Base-by-base conservation (phyloP, 768 basidiomycete genomes). In the Tephrocybe rancida region DNA sequence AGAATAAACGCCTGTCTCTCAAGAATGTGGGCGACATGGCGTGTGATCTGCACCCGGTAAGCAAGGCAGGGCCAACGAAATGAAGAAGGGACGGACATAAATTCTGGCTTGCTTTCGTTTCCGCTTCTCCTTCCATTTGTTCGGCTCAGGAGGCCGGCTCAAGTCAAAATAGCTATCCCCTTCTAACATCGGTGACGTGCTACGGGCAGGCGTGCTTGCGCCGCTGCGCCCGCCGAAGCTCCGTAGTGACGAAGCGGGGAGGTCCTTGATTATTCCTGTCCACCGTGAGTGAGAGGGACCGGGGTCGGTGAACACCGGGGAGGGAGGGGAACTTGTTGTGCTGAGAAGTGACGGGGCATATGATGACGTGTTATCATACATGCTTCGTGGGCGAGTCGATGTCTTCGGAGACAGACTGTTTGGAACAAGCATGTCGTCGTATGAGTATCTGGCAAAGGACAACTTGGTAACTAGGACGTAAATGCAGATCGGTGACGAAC, bases 1-100 rank as follows among this genome's bases (percentile, higher is more conserved):
- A 92, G 72, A 45, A 95, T 79, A 70, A 95, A 95, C 52, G 88
- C 87, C 64, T 95, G 90, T 29, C 92, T 78, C 59, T 84, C 83
- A 26, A 92, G 79, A 52, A 93, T 87, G 52, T 87, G 86, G 1
- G 91, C 91, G 25, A 93, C 87, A 59, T 94, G 90, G 48, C 85
- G 85, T 21, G 89, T 90, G 55, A 90, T 91, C 89, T 90, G 42
- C 39, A 13, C 51, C n/a, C 19, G 7, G 38, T 37, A 11, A 30
- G 3, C 3, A 38, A 48, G 50, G 35, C 30, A 39, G 16, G 48
- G n/a, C 9, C 5, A 26, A 50, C 43, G 5, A 32, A 8, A 13
- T 10, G 18, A 19, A 48, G 24, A 72, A 85, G 61, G 10, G 5
- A 55, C 59, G 3, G 63, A 91, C 90, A 66, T 83, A 92, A 52